Percentiles rank a stretch among this genome's conserved stretches.
Evolutionary conservation across 192 early-diverging fungal species (phyloP).

Genomic region (Coemansia sp.): DNA sequence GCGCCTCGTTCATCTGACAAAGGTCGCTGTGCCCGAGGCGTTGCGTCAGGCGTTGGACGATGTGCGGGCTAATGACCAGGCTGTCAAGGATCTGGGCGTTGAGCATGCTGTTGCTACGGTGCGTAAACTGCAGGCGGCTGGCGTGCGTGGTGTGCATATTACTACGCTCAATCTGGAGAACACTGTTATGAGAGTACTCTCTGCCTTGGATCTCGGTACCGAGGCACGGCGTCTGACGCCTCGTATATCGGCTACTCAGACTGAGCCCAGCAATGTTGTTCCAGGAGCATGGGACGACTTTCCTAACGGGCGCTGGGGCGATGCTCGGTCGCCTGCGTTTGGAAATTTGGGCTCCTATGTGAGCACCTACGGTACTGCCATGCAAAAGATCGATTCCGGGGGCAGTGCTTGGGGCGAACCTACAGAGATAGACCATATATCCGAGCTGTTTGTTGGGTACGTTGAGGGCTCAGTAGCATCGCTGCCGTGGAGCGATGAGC

Average conservation of each 20-base stretch:
- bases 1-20: slow-evolving; percentile 82
- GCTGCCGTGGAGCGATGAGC: slow-evolving; percentile 86
- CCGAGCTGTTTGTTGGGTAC: slow-evolving; percentile 77
- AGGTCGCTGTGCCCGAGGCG: slow-evolving; percentile 79
- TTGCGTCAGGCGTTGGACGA: slow-evolving; percentile 80
- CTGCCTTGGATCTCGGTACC: slow-evolving; percentile 57
- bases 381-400: slow-evolving; percentile 74
- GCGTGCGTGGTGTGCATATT: slow-evolving; percentile 82
- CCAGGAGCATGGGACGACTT: slow-evolving; percentile 82
- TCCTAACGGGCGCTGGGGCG: slow-evolving; percentile 98
- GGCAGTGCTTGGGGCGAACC: slow-evolving; percentile 81
- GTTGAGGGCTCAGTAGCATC: slow-evolving; percentile 70
- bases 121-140: slow-evolving; percentile 58
- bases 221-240: not conserved
- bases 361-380: slow-evolving; percentile 73
- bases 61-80: slow-evolving; percentile 94
- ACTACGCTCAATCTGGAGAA: slow-evolving; percentile 94
- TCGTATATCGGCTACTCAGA: not conserved
- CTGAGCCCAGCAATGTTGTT: not conserved
- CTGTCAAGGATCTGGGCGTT: slow-evolving; percentile 94
- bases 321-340: slow-evolving; percentile 89
- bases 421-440: slow-evolving; percentile 61
- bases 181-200: slow-evolving; percentile 81
- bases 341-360: slow-evolving; percentile 61
- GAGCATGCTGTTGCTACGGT: slow-evolving; percentile 79